Conservation (phyloP, 441 rosid species). For the Pelargonium exstipulatum region DNA sequence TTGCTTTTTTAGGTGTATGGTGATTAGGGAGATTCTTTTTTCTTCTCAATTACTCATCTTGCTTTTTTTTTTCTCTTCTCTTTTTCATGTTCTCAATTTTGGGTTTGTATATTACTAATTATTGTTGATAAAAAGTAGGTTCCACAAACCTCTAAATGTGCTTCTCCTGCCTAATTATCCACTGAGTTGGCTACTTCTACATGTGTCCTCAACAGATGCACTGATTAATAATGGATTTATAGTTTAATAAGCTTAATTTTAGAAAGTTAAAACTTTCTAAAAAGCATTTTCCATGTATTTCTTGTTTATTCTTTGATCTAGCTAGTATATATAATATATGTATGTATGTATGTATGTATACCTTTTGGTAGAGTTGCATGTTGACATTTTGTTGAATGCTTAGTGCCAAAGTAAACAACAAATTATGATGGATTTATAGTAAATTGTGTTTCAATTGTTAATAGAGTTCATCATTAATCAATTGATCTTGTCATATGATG, state of each 20-base stretch:
- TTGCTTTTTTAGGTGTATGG: conserved; percentile 1
- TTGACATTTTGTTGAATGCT: background rate
- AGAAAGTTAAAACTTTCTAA: conserved; percentile 1
- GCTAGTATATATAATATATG: background rate
- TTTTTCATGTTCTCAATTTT: background rate
- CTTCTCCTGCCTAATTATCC: conserved; percentile 8
- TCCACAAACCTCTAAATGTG: conserved; percentile 10
- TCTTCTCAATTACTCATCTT: background rate
- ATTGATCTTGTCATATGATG: too few relatives aligned
- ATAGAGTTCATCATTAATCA: too few relatives aligned
- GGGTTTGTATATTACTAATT: background rate
- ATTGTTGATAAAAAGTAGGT: background rate
- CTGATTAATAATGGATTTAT: background rate
- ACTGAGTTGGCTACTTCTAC: conserved; percentile 2
- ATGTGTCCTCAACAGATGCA: conserved; percentile 6
- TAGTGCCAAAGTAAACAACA: background rate
- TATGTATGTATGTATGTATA: background rate
- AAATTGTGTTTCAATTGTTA: too few relatives aligned
- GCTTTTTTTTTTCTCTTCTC: background rate
- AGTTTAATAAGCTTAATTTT: background rate
- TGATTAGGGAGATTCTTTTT: conserved; percentile 6
- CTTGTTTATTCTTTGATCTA: background rate
- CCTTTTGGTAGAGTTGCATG: background rate
- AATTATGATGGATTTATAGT: too few relatives aligned
- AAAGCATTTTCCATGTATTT: background rate